Percentiles rank a stretch among this genome's conserved stretches.
Conservation (phyloP, 257 asterid species). For the Solanum commersonii region DNA sequence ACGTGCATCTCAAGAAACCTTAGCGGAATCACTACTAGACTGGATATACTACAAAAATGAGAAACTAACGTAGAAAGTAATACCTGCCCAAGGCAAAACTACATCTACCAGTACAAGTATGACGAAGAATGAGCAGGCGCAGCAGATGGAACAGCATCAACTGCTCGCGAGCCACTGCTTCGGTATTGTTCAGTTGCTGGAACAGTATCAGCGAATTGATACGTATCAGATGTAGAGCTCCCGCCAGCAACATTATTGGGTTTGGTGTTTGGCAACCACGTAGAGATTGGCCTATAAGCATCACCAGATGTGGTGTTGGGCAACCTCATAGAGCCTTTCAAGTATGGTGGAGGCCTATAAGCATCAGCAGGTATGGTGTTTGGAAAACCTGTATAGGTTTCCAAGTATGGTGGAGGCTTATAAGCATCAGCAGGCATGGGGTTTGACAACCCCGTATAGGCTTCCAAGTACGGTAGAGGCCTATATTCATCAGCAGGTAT, state of each 20-base stretch:
- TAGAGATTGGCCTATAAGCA: conserved; percentile 10
- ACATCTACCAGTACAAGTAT: conserved; percentile 21
- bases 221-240: neutral
- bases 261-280: neutral
- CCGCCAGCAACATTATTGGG: neutral
- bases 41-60: neutral
- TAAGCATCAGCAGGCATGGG: neutral
- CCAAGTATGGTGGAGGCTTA: neutral
- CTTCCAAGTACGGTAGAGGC: neutral
- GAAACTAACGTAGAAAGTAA: neutral
- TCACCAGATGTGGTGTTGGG: neutral
- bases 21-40: neutral
- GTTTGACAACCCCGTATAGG: neutral
- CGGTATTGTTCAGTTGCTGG: conserved; percentile 28
- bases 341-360: neutral
- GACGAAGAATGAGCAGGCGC: conserved; percentile 26
- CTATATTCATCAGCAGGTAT: conserved; percentile 6
- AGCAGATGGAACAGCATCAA: conserved; percentile 14
- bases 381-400: neutral
- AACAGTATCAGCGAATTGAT: conserved; percentile 44
- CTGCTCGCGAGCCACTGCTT: conserved; percentile 7
- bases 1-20: neutral
- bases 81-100: neutral
- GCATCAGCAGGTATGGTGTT: neutral
- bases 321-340: neutral